A percentile compares a stretch with the other conserved stretches of the same genome.
These are phyloP conservation scores for Hanseniaspora nectarophila DNA, from an alignment of 805 yeast species.

Conservation along the genomic window DNA sequence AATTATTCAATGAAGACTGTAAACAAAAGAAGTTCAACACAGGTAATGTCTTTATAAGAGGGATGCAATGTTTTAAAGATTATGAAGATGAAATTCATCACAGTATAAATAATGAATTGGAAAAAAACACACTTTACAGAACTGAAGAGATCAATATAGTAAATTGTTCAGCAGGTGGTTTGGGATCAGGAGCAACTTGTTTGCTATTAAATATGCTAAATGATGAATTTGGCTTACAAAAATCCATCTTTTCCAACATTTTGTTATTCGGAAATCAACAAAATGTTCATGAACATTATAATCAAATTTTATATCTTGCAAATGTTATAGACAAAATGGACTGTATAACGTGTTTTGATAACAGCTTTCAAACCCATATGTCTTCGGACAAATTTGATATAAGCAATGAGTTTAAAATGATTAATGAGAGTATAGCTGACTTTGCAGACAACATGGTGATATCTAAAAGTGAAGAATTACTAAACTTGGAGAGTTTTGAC, in stretches of 20 bases:
- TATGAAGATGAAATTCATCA: conserved; percentile 66
- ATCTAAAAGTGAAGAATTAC: neutral
- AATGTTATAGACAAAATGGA: conserved; percentile 51
- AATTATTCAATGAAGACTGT: neutral
- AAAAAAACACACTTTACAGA: conserved; percentile 58
- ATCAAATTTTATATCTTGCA: conserved; percentile 69
- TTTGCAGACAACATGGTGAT: neutral
- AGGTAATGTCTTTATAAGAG: conserved; percentile 92
- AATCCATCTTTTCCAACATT: conserved; percentile 1
- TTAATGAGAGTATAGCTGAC: conserved; percentile 5
- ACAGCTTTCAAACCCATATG: neutral
- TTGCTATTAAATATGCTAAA: conserved; percentile 60
- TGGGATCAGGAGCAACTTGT: conserved; percentile 94
- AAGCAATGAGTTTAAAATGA: neutral
- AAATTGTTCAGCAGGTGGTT: conserved; percentile 97
- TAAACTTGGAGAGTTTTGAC: conserved; percentile 4
- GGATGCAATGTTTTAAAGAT: conserved; percentile 61
- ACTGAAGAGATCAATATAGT: conserved; percentile 80
- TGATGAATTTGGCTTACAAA: conserved; percentile 41
- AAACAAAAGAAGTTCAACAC: conserved; percentile 65
- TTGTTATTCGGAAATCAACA: conserved; percentile 36
- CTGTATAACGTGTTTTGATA: conserved; percentile 10
- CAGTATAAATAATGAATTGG: conserved; percentile 79
- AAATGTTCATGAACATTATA: conserved; percentile 97
- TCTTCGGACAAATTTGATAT: neutral